These are phyloP conservation scores for Asterochloris sp. DNA, from an alignment of 139 green algal genomes.

Conservation along the genomic window DNA sequence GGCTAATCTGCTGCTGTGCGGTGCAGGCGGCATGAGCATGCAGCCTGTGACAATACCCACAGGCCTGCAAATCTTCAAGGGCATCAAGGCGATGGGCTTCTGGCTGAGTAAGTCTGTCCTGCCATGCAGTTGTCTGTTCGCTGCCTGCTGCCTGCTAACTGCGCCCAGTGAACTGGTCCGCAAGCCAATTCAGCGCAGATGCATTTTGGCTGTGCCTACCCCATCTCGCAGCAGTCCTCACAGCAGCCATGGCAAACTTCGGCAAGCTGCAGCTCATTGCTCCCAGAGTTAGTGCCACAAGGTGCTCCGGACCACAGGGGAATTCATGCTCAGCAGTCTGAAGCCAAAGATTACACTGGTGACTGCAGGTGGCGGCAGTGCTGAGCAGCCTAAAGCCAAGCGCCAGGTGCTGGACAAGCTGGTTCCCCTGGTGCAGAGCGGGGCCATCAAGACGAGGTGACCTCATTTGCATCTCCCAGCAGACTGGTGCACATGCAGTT, in stretches of 20 bases:
- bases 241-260: background rate
- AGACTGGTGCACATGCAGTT: too few relatives aligned
- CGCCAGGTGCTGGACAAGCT: constrained; percentile 1
- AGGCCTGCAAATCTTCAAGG: constrained; percentile 86
- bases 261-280: background rate
- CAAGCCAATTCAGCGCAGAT: background rate
- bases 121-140: too few relatives aligned
- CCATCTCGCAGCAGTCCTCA: background rate
- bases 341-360: background rate
- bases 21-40: constrained; percentile 65
- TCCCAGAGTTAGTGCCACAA: background rate
- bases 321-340: background rate
- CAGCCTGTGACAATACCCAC: constrained; percentile 72
- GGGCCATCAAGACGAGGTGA: too few relatives aligned
- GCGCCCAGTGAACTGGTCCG: background rate
- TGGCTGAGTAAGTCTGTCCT: constrained; percentile 63
- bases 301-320: background rate
- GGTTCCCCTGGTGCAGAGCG: background rate
- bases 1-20: constrained; percentile 8
- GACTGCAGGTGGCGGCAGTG: constrained; percentile 4
- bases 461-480: too few relatives aligned
- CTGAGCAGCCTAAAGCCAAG: background rate
- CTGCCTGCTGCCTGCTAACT: background rate
- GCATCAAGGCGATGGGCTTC: constrained; percentile 73
- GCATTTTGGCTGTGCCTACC: background rate